Conservation (phyloP, 805 yeast species). For the Teunomyces barrocoloradensis region DNA sequence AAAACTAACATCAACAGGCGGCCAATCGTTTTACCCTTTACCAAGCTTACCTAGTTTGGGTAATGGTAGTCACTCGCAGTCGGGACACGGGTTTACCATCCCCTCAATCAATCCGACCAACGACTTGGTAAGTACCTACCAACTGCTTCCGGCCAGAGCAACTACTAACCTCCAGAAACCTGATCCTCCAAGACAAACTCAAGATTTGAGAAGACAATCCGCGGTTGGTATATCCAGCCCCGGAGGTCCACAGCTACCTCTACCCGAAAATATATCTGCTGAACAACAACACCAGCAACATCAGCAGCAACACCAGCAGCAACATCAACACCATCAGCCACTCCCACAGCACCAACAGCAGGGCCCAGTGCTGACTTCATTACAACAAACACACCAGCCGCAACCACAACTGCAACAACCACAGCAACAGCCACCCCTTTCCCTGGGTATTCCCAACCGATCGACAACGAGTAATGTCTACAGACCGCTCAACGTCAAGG, state of each 20-base stretch:
- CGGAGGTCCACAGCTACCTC: conserved; percentile 22
- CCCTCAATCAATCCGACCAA: conserved; percentile 44
- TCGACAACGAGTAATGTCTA: conserved; percentile 46
- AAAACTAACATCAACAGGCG: conserved; percentile 32
- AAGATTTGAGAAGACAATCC: conserved; percentile 26
- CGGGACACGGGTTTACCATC: conserved; percentile 47
- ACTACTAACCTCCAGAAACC: conserved; percentile 2
- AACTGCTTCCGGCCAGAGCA: background rate
- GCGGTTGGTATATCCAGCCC: conserved; percentile 15
- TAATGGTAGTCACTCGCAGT: conserved; percentile 36
- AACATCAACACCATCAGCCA: conserved; percentile 11
- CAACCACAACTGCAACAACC: conserved; percentile 8
- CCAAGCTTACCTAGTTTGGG: conserved; percentile 53
- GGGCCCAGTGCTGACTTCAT: conserved; percentile 3
- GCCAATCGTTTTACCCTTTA: conserved; percentile 47
- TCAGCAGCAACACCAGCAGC: conserved; percentile 11
- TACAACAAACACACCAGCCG: conserved; percentile 10
- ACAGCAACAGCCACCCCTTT: conserved; percentile 11
- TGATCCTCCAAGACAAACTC: conserved; percentile 19
- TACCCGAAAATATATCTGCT: conserved; percentile 26
- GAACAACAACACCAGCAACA: conserved; percentile 20
- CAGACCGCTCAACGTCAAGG: conserved; percentile 90
- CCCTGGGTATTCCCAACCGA: conserved; percentile 40
- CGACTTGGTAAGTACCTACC: conserved; percentile 17
- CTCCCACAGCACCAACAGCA: conserved; percentile 8